Evolutionary conservation across 164 flowering plant genomes (phyloP).

Genomic region (Vitis amurensis): DNA sequence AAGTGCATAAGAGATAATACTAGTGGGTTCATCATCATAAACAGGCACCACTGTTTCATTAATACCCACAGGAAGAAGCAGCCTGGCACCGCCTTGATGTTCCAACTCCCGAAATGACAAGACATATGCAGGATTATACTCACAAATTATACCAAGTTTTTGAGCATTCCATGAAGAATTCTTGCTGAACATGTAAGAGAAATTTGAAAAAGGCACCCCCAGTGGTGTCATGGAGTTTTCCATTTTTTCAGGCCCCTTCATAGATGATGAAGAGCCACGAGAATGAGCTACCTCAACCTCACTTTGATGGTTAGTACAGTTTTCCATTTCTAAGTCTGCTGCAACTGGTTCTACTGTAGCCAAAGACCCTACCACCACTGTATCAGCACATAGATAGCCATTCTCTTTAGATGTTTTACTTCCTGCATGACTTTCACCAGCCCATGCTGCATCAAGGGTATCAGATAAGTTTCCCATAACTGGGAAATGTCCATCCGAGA

Average conservation of each 20-base stretch:
- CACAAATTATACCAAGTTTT: constrained; percentile 38
- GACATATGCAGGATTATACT: constrained; percentile 59
- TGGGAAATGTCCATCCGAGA: constrained; percentile 61
- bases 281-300: constrained; percentile 21
- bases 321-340: constrained; percentile 12
- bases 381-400: constrained; percentile 26
- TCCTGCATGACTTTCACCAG: constrained; percentile 54
- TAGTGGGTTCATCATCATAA: constrained; percentile 89
- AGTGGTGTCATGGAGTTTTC: constrained; percentile 45
- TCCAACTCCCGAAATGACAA: constrained; percentile 55
- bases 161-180: constrained; percentile 30
- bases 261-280: constrained; percentile 20
- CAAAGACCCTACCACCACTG: constrained; percentile 24
- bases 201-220: constrained; percentile 50
- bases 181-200: constrained; percentile 46
- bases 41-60: constrained; percentile 76
- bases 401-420: constrained; percentile 31
- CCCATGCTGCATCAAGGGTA: constrained; percentile 90
- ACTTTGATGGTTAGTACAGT: constrained; percentile 9
- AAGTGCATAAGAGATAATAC: constrained; percentile 70
- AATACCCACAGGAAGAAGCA: constrained; percentile 64
- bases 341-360: constrained; percentile 1
- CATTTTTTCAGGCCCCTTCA: constrained; percentile 34
- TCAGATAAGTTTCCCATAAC: constrained; percentile 52
- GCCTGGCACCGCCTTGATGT: constrained; percentile 56